Base-by-base conservation (phyloP, 2,329 filamentous ascomycete genomes). In the Beauveria pseudobassiana region DNA sequence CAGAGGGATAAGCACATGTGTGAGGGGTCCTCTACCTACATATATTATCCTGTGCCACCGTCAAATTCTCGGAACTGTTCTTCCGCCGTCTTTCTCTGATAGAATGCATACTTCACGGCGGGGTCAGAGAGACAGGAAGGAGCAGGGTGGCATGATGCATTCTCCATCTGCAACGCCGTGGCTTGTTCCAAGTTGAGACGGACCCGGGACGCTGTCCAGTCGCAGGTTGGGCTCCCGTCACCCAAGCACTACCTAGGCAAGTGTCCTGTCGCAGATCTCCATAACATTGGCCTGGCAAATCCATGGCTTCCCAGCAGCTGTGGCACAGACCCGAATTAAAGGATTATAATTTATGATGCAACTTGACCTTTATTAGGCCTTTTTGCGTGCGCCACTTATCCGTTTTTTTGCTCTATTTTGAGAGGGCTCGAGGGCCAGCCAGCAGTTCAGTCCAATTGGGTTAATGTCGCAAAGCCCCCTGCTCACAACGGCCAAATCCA, bases 141-240 rank as follows among this genome's bases (percentile, higher is more conserved):
- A 38, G 20, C 45, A 50, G 45, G 22, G 22, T 58, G 55, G 55
- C 46, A 48, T 58, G 45, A 58, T 50, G 45, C 16, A 34, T 30
- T 9, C 55, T 42, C 46, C 38, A 58, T 58, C 22, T 28, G 28
- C 58, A 38, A 54, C 50, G 50, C 50, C 50, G 58, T 60, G 58
- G 58, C 58, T 51, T 60, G 58, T 60, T 60, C 40, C 58, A 60
- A 60, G 49, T 54, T 60, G 58, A 60, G 58, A 60, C 58, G 58
- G 58, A 60, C 58, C 42, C 50, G 26, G 50, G 40, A 54, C 50
- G 20, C 12, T 38, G 40, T 26, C 58, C 50, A 54, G 58, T 60
- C 49, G 49, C 58, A 60, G 42, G 58, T 22, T 28, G 46, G 14
- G 34, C 48, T 16, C 48, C 51, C n/a, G 3, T 22, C 42, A 26